Base-by-base conservation (phyloP, 1,284 basidiomycete species). In the Cutaneotrichosporon dermatis region DNA sequence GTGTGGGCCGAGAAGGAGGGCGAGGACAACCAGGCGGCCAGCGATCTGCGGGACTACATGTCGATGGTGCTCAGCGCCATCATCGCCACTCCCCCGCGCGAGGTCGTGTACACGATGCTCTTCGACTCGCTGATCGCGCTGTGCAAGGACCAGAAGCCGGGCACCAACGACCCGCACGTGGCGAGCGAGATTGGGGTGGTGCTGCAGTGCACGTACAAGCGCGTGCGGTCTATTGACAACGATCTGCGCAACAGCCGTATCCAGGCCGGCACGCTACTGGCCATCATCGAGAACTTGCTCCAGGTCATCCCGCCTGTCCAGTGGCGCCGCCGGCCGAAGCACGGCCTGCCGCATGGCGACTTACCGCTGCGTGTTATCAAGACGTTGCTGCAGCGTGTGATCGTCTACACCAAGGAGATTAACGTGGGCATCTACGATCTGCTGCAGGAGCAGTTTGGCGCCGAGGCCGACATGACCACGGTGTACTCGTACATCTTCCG, bases 161-260 rank as follows among this genome's bases (percentile, higher is more conserved):
- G 61, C 34, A 71, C 83, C 1, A 49, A 48, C 45, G 87, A 90
- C 49, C 86, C 89, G 3, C 87, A 89, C 66, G 87, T 90, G 68
- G 86, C 92, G 1, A 91, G 90, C 71, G 92, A 98, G 51, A 93
- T 94, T 6, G 96, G 99, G 76, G 83, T 99, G 37, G 90, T 99
- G 36, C 82, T 99, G 69, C 99, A 99, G 82, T 99, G 96, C 77
- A 85, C 99, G 39, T 99, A 96, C 96, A 99, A 99, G 79, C 82
- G 98, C 55, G 93, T 93, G 8, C 86, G 95, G 66, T 92, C 91
- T 66, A 90, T 98, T 50, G 92, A 93, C 12, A 88, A 92, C 67
- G 92, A 95, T 74, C 82, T 99, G 49, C 84, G 85, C 64, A 89
- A 92, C 57, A 82, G 85, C 6, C 82, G 86, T 35, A 81, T 99